Evolutionary conservation across 139 green algal species (phyloP).

Genomic region (Limnomonas spitsbergensis): DNA sequence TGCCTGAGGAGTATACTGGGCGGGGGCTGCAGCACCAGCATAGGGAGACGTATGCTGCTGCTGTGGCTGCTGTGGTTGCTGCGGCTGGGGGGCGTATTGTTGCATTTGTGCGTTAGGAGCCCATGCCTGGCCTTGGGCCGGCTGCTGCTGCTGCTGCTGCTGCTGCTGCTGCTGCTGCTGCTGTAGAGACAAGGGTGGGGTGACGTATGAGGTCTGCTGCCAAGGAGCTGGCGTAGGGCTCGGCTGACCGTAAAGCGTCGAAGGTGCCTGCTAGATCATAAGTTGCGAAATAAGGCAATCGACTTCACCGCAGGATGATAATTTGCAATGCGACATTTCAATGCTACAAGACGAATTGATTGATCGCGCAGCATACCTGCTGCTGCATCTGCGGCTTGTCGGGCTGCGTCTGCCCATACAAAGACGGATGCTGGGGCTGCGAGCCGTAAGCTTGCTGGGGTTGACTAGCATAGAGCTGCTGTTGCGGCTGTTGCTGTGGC

Average conservation of each 20-base stretch:
- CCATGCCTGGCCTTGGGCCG: background rate
- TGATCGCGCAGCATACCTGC: too few relatives aligned
- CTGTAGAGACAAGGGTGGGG: background rate
- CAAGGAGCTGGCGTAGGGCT: background rate
- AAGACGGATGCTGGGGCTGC: too few relatives aligned
- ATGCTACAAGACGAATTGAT: too few relatives aligned
- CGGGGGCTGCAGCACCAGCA: conserved; percentile 12
- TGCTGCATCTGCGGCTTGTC: background rate
- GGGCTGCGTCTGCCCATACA: background rate
- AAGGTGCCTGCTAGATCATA: background rate
- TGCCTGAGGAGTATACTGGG: conserved; percentile 21
- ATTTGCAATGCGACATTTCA: background rate
- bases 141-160: background rate
- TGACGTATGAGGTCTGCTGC: conserved; percentile 15
- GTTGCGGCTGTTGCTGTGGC: background rate
- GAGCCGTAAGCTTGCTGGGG: background rate
- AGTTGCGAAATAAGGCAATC: background rate
- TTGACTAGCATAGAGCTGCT: background rate
- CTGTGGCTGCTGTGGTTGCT: background rate
- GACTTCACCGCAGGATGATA: background rate
- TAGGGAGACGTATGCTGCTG: background rate
- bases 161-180: background rate
- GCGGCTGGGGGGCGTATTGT: background rate
- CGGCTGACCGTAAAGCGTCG: background rate
- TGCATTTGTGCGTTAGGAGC: conserved; percentile 6